Base-by-base conservation (phyloP, 208 protist genomes). In the Wallacemonas sp. region DNA sequence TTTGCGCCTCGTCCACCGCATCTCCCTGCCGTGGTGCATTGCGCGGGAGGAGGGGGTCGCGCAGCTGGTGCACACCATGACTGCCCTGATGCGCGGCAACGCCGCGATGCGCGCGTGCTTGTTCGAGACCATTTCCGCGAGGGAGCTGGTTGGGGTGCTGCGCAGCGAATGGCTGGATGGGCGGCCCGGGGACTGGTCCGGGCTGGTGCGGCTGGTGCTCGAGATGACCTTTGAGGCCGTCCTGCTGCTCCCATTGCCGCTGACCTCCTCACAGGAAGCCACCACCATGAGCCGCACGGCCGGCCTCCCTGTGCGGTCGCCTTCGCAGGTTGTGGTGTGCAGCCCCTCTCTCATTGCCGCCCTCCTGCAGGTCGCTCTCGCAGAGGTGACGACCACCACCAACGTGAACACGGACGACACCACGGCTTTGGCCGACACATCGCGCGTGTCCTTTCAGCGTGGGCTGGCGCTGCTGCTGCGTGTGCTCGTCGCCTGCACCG, bases 261-360 rank as follows among this genome's bases (percentile, higher is more conserved):
- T 0, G n/a, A 8, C 59, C 31, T 28, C 32, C 22, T 25, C 16
- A 11, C 36, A 7, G 14, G 7, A 14, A 0, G 36, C 36, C 0
- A 16, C 36, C 7, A 7, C 36, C 36, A 14, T 14, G 10, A 41
- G 7, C 36, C 7, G 36, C 14, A 41, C 36, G 36, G 36, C 10
- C 14, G 36, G 36, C 0, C 14, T 41, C 10, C 42, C 42, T 22
- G 42, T 48, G 18, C n/a, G 7, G 41, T 41, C 26, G 22, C 22
- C 65, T 16, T 65, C 48, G 31, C 28, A 55, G n/a, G 14, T 64
- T 46, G 38, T 78, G 48, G 72, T 92, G 49, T 80, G 86, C 49
- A 92, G 87, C 63, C 70, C 86, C 25, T 18, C 61, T 26, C 18
- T 92, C 33, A 32, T 89, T 23, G 44, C 74, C 5, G 80, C 77